A percentile compares a stretch with the other conserved stretches of the same genome.
Evolutionary conservation across 805 yeast species (phyloP).

Genomic region (Gaillardinia entomophila): DNA sequence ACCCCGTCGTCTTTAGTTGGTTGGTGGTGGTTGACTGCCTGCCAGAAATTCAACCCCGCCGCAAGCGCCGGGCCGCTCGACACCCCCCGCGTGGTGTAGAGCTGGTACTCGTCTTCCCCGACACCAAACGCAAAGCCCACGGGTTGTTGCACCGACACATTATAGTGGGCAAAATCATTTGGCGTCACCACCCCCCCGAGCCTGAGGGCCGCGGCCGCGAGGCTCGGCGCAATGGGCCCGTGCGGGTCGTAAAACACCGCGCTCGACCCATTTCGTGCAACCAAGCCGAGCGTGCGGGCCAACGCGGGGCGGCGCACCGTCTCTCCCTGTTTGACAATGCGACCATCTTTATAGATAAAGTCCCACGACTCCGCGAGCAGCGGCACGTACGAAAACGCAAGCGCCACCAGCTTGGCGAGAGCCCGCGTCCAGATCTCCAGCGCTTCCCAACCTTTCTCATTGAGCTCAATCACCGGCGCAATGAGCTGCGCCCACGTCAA

Average conservation of each 20-base stretch:
- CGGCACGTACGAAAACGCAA: conserved; percentile 22
- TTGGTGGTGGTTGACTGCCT: conserved; percentile 20
- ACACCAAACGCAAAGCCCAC: conserved; percentile 20
- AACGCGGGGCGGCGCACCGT: conserved; percentile 49
- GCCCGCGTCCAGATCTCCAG: conserved; percentile 23
- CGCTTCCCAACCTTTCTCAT: conserved; percentile 55
- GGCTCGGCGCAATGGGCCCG: conserved; percentile 62
- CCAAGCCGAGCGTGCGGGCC: conserved; percentile 59
- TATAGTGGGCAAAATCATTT: conserved; percentile 64
- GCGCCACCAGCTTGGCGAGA: conserved; percentile 14
- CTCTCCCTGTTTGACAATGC: conserved; percentile 50
- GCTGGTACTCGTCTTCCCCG: conserved; percentile 12
- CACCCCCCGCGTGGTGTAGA: conserved; percentile 56
- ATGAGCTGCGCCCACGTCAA: conserved; percentile 68
- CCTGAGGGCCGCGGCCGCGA: conserved; percentile 44
- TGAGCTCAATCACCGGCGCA: conserved; percentile 66
- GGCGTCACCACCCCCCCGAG: conserved; percentile 63
- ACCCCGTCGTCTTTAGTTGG: conserved; percentile 13
- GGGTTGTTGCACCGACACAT: conserved; percentile 43
- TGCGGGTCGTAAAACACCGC: conserved; percentile 79
- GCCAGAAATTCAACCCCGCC: conserved; percentile 66
- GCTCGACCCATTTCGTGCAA: conserved; percentile 74
- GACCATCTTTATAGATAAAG: conserved; percentile 37
- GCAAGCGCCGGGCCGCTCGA: conserved; percentile 80
- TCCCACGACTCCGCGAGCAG: conserved; percentile 45